phyloP scores from a whole-genome alignment of 768 basidiomycete genomes.

The Xerocomus brunneocitrinus region DNA sequence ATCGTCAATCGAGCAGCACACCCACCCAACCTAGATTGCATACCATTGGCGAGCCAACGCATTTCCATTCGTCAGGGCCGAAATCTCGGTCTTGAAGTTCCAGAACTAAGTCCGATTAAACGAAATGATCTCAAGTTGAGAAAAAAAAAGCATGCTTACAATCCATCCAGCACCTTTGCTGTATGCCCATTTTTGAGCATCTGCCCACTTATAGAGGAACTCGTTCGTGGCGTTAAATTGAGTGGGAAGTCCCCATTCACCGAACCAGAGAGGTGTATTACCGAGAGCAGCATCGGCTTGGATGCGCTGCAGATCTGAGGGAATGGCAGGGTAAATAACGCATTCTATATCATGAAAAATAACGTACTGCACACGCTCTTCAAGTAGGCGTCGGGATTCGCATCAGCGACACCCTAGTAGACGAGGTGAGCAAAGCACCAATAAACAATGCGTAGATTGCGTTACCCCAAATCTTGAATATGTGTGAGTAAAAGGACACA shows the following conservation, averaged over 20 bases:
- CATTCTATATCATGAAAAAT: neutral
- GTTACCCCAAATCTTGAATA: conserved; percentile 53
- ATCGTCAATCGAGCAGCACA: neutral
- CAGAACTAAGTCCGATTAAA: conserved; percentile 42
- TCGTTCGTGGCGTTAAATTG: conserved; percentile 59
- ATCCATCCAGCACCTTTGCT: conserved; percentile 62
- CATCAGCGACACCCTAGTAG: conserved; percentile 61
- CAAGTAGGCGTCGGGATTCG: conserved; percentile 63
- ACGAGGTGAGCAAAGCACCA: neutral
- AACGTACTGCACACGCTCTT: conserved; percentile 63
- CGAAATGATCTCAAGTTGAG: neutral
- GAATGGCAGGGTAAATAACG: neutral
- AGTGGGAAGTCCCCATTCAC: conserved; percentile 61
- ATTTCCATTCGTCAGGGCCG: conserved; percentile 41
- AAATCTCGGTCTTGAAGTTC: conserved; percentile 72
- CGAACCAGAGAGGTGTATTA: conserved; percentile 50
- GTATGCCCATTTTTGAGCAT: conserved; percentile 68
- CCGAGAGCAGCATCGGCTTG: conserved; percentile 41
- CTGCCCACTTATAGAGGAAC: conserved; percentile 66
- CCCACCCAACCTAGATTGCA: conserved; percentile 7
- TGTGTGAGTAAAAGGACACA: conserved; percentile 6
- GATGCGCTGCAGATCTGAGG: conserved; percentile 56
- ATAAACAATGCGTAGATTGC: neutral
- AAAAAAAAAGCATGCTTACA: conserved; percentile 35
- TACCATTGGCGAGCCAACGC: conserved; percentile 59